phyloP scores from a whole-genome alignment of 768 basidiomycete species.

The Tylopilus intermedius region DNA sequence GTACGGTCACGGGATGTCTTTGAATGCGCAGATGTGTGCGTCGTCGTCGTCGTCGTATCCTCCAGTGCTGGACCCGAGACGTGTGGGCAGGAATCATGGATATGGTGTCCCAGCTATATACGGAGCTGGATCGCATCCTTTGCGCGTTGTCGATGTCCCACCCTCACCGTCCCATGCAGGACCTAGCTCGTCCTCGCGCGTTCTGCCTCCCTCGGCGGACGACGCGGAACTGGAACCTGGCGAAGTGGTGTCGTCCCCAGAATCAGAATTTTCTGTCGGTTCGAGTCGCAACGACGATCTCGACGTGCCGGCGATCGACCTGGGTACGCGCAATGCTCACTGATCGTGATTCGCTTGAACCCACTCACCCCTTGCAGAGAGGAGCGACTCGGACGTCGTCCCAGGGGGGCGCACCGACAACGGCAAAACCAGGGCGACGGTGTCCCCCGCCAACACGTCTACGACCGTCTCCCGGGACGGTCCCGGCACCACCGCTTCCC shows the following conservation, averaged over 20 bases:
- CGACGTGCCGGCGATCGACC: slow-evolving; percentile 2
- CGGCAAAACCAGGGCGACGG: slow-evolving; percentile 9
- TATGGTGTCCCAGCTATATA: neutral
- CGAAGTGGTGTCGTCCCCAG: slow-evolving; percentile 22
- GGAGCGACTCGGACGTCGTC: neutral
- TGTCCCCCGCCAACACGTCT: neutral
- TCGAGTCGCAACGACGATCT: slow-evolving; percentile 20
- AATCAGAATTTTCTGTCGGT: slow-evolving; percentile 22
- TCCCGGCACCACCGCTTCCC: neutral
- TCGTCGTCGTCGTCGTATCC: slow-evolving; percentile 8
- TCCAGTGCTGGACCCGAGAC: slow-evolving; percentile 11
- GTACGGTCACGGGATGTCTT: neutral
- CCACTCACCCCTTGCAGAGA: neutral
- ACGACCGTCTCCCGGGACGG: slow-evolving; percentile 3
- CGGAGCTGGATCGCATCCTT: neutral
- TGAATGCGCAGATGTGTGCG: neutral
- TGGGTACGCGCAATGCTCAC: slow-evolving; percentile 7
- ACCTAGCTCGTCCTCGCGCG: neutral
- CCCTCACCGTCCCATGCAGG: slow-evolving; percentile 1
- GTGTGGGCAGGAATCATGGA: neutral
- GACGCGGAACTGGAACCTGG: slow-evolving; percentile 23
- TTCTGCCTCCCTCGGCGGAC: neutral
- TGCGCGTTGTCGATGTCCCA: neutral
- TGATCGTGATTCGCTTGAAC: too few species aligned
- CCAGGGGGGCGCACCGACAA: slow-evolving; percentile 1